Percentiles rank a stretch among this genome's conserved stretches.
phyloP scores from a whole-genome alignment of 768 basidiomycete species.

The Mrakia hoshinonis region DNA sequence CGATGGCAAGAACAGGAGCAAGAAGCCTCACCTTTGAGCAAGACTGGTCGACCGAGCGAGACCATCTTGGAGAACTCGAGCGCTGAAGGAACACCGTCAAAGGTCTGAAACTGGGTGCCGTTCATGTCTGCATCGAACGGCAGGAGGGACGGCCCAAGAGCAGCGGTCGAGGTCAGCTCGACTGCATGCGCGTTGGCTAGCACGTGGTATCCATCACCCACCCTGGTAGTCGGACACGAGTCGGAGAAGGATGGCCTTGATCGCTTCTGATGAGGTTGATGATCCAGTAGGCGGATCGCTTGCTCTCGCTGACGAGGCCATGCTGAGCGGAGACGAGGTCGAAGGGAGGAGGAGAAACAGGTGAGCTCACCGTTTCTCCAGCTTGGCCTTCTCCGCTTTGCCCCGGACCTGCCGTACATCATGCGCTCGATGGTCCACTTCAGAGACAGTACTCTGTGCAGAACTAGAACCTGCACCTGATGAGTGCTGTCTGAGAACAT shows the following conservation, averaged over 20 bases:
- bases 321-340: neutral
- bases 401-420: too few species aligned
- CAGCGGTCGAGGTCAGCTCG: neutral
- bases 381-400: too few species aligned
- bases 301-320: neutral
- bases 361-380: too few species aligned
- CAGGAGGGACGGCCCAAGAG: neutral
- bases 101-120: constrained; percentile 26
- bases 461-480: too few species aligned
- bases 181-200: neutral
- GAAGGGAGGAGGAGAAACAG: too few species aligned
- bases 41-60: constrained; percentile 60
- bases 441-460: too few species aligned
- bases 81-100: constrained; percentile 54
- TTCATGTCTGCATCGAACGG: constrained; percentile 31
- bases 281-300: neutral
- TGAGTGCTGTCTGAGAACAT: too few species aligned
- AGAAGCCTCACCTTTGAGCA: constrained; percentile 51
- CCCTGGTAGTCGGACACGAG: constrained; percentile 23
- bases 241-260: constrained; percentile 16
- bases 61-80: constrained; percentile 62
- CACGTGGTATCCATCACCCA: neutral
- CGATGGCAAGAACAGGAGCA: neutral
- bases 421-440: too few species aligned
- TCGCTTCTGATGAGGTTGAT: neutral